phyloP scores from a whole-genome alignment of 2,329 filamentous ascomycete genomes.

The Scytalidium sp. region DNA sequence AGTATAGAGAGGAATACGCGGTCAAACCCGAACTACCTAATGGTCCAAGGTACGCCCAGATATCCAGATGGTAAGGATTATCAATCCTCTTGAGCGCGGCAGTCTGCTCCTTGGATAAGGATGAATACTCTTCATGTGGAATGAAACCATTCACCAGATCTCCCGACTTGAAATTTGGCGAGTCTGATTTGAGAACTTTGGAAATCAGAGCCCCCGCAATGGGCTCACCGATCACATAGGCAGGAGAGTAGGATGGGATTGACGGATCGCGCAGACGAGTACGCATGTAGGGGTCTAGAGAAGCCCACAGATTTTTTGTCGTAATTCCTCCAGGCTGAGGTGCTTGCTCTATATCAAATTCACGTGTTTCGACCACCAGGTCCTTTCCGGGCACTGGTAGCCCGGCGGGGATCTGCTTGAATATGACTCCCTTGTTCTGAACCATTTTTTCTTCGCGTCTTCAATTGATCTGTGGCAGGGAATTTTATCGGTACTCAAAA shows the following conservation, averaged over 20 bases:
- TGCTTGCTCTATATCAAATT: constrained; percentile 62
- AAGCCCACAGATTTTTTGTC: constrained; percentile 68
- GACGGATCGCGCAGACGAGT: constrained; percentile 69
- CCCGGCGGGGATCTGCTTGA: constrained; percentile 64
- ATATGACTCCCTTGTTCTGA: constrained; percentile 73
- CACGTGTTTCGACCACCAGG: constrained; percentile 61
- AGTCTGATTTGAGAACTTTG: constrained; percentile 69
- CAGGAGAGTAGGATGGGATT: constrained; percentile 63
- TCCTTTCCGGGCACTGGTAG: constrained; percentile 69
- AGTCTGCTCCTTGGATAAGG: constrained; percentile 39
- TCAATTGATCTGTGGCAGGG: too few relatives aligned
- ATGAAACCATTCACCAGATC: constrained; percentile 60
- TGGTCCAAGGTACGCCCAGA: constrained; percentile 67
- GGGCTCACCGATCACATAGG: constrained; percentile 60
- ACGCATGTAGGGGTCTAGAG: constrained; percentile 83
- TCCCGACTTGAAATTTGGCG: constrained; percentile 58
- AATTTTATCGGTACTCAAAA: too few relatives aligned
- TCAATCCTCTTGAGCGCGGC: constrained; percentile 51
- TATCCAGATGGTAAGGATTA: constrained; percentile 67
- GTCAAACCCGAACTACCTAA: constrained; percentile 78
- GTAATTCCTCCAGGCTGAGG: constrained; percentile 65
- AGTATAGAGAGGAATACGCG: constrained; percentile 69
- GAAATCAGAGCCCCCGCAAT: constrained; percentile 62
- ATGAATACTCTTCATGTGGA: constrained; percentile 70
- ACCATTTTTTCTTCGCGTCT: constrained; percentile 1